A percentile compares a stretch with the other conserved stretches of the same genome.
phyloP scores from a whole-genome alignment of 2,329 filamentous ascomycete genomes.

The Apiospora koreana region DNA sequence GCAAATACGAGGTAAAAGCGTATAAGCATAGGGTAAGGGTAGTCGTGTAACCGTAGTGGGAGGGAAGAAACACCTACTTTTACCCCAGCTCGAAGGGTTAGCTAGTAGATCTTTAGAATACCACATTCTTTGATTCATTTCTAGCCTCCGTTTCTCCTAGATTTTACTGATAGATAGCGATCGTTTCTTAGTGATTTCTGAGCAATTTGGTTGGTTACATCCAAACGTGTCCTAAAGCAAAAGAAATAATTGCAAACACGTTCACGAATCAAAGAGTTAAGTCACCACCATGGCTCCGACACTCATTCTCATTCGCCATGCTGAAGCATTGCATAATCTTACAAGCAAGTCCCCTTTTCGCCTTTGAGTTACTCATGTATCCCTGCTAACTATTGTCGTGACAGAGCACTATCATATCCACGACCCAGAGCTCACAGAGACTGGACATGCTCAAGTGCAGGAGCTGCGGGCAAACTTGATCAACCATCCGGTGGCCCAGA shows the following conservation, averaged over 20 bases:
- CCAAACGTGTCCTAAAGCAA: neutral
- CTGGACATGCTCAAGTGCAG: constrained; percentile 51
- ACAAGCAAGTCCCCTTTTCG: constrained; percentile 43
- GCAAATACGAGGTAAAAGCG: too few relatives aligned
- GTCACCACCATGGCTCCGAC: constrained; percentile 48
- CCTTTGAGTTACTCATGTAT: neutral
- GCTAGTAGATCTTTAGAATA: neutral
- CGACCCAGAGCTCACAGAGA: constrained; percentile 52
- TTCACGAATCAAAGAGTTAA: neutral
- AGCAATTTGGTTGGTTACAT: neutral
- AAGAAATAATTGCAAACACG: neutral
- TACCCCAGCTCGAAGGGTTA: too few relatives aligned
- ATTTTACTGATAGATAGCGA: neutral
- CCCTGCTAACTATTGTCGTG: constrained; percentile 21
- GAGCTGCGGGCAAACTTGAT: constrained; percentile 44
- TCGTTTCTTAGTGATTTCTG: neutral
- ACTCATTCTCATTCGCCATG: constrained; percentile 86
- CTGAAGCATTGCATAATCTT: constrained; percentile 65
- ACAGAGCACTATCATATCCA: constrained; percentile 48
- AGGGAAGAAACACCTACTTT: too few relatives aligned
- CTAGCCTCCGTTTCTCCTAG: neutral
- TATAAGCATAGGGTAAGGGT: too few relatives aligned
- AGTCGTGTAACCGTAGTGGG: too few relatives aligned
- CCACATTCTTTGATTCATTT: neutral
- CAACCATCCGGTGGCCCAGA: constrained; percentile 38